Percentiles rank a stretch among this genome's conserved stretches.
Evolutionary conservation across 495 filamentous ascomycete species (phyloP).

Genomic region (Chaetomium cochliodes): DNA sequence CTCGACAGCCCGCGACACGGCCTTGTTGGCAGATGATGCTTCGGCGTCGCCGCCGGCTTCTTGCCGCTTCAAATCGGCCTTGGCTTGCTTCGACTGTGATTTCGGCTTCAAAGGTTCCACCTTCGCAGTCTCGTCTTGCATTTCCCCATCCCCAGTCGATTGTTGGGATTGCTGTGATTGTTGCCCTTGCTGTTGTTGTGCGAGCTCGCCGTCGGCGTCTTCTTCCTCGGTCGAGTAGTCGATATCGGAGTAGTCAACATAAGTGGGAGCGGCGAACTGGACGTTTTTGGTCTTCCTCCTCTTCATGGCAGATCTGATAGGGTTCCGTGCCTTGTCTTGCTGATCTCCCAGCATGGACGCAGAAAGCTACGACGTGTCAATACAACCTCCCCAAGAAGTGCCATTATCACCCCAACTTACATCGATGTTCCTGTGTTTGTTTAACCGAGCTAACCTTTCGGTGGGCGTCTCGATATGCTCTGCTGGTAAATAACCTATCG

Average conservation of each 20-base stretch:
- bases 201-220: slow-evolving; percentile 44
- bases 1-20: slow-evolving; percentile 52
- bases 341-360: slow-evolving; percentile 93
- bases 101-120: slow-evolving; percentile 49
- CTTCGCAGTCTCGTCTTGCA: slow-evolving; percentile 50
- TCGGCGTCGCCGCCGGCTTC: slow-evolving; percentile 39
- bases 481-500: slow-evolving; percentile 84
- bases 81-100: slow-evolving; percentile 45
- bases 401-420: slow-evolving; percentile 51
- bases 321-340: slow-evolving; percentile 82
- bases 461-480: slow-evolving; percentile 99
- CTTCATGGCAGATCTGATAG: slow-evolving; percentile 85
- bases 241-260: slow-evolving; percentile 84
- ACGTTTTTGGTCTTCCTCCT: slow-evolving; percentile 87
- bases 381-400: background rate
- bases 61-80: slow-evolving; percentile 47
- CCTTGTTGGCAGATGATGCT: slow-evolving; percentile 28
- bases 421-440: slow-evolving; percentile 98
- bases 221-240: slow-evolving; percentile 92
- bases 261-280: slow-evolving; percentile 80
- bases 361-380: slow-evolving; percentile 61
- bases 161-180: slow-evolving; percentile 35
- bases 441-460: slow-evolving; percentile 86
- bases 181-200: slow-evolving; percentile 38
- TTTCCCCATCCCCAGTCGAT: slow-evolving; percentile 30